Base-by-base conservation (phyloP, 768 basidiomycete species). In the Lentinula aciculospora region DNA sequence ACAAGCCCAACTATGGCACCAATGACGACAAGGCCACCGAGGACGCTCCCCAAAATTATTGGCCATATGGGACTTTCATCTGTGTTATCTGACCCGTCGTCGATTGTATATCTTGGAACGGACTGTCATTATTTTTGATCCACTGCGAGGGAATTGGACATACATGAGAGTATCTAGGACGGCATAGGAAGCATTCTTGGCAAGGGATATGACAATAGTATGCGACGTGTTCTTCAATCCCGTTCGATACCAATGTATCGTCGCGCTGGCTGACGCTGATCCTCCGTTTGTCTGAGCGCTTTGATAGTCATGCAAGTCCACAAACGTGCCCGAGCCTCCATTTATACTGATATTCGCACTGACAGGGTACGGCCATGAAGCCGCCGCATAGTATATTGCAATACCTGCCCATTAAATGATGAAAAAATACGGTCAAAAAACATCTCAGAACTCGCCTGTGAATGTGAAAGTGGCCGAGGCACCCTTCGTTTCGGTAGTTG, bases 381-480 rank as follows among this genome's bases (percentile, higher is more conserved):
- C 51, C 23, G 51, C 32, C 51, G 19, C 23, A 25, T 36, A 53
- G 25, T 39, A 53, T 25, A 39, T 36, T 37, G 32, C 51, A 12
- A 53, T 17, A 25, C 51, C 51, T 53, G 23, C 7, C 12, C 10
- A 4, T 12, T 29, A 8, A 17, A 19, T 7, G 4, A 32, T 34
- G 19, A 13, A 32, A 13, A 31, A 32, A 27, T 8, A 19, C 29
- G 4, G 29, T 25, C n/a, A 31, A 48, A 48, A 27, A 29, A 31
- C 17, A 21, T 44, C 19, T 25, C n/a, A 39, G 17, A 23, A 23
- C 32, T 21, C 27, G 27, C 51, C 51, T 53, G 51, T 53, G 12
- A 53, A 53, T 3, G 21, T 53, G 36, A 53, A 25, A n/a, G 9
- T 53, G 34, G 51, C 51, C 34, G 51, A 53, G 39, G 51, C 51